phyloP scores from a whole-genome alignment of 2,329 filamentous ascomycete genomes.

The Cadophora sp. region DNA sequence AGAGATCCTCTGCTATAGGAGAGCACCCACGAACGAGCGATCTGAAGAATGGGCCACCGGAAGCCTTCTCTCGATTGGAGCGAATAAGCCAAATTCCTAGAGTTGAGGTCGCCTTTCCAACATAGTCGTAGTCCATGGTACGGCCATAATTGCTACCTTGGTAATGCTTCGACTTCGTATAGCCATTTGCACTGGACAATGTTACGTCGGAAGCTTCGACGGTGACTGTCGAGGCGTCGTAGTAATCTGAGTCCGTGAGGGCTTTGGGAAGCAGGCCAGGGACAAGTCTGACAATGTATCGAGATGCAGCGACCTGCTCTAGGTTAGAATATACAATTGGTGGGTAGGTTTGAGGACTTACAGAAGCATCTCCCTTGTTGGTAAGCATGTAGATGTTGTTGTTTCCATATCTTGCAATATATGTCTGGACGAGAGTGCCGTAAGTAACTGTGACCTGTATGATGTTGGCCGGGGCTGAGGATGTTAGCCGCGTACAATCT shows the following conservation, averaged over 20 bases:
- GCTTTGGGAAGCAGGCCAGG: constrained; percentile 23
- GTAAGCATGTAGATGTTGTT: constrained; percentile 52
- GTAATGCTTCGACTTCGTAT: constrained; percentile 31
- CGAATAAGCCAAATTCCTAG: constrained; percentile 29
- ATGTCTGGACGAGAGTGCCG: constrained; percentile 47
- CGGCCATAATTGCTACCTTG: constrained; percentile 26
- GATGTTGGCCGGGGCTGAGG: constrained; percentile 38
- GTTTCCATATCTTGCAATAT: constrained; percentile 48
- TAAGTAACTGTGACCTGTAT: constrained; percentile 48
- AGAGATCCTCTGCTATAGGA: constrained; percentile 48
- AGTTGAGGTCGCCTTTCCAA: constrained; percentile 24
- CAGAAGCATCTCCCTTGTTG: constrained; percentile 42
- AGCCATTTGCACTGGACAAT: constrained; percentile 14
- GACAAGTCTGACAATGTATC: constrained; percentile 26
- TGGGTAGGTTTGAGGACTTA: background rate
- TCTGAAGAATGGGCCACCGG: constrained; percentile 70
- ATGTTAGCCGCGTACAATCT: background rate
- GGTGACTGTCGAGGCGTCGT: constrained; percentile 13
- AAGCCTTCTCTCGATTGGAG: constrained; percentile 59
- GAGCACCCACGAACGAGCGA: constrained; percentile 26
- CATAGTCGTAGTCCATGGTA: constrained; percentile 30
- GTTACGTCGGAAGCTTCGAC: constrained; percentile 24
- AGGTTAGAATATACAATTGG: background rate
- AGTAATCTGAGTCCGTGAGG: constrained; percentile 24
- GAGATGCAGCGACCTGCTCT: constrained; percentile 22